phyloP scores from a whole-genome alignment of 352 stramenopile species.

The Phytophthora pistaciae region DNA sequence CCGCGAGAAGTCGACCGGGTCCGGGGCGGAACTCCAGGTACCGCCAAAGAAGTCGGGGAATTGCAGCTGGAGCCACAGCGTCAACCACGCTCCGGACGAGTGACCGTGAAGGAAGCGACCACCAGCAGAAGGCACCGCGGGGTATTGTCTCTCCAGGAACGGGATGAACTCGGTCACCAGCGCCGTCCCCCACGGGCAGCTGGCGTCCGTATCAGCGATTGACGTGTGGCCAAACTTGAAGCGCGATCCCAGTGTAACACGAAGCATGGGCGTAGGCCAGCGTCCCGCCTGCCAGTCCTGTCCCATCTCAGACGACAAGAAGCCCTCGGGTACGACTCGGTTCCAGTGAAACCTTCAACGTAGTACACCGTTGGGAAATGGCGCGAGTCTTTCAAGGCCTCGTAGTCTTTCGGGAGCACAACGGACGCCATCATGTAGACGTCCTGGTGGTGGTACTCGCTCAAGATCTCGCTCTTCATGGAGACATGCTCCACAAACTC shows the following conservation, averaged over 20 bases:
- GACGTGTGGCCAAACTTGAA: constrained; percentile 84
- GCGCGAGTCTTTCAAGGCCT: constrained; percentile 25
- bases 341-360: constrained; percentile 81
- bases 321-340: constrained; percentile 65
- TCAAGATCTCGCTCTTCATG: constrained; percentile 77
- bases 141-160: constrained; percentile 64
- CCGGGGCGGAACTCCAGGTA: constrained; percentile 76
- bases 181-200: constrained; percentile 74
- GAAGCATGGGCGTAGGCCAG: constrained; percentile 71
- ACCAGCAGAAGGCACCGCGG: constrained; percentile 33
- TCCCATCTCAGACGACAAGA: constrained; percentile 75
- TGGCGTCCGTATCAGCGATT: constrained; percentile 70
- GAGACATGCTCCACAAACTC: constrained; percentile 74
- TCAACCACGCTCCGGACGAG: constrained; percentile 76
- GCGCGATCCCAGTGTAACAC: constrained; percentile 77
- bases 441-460: constrained; percentile 70
- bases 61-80: constrained; percentile 80
- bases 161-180: constrained; percentile 79
- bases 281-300: constrained; percentile 60
- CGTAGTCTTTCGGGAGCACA: constrained; percentile 70
- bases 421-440: constrained; percentile 77
- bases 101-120: constrained; percentile 80
- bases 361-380: constrained; percentile 80
- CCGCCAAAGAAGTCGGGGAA: constrained; percentile 79
- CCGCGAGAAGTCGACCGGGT: constrained; percentile 73